These are phyloP conservation scores for Quercus ilex DNA, from an alignment of 306 rosid genomes.

Conservation along the genomic window DNA sequence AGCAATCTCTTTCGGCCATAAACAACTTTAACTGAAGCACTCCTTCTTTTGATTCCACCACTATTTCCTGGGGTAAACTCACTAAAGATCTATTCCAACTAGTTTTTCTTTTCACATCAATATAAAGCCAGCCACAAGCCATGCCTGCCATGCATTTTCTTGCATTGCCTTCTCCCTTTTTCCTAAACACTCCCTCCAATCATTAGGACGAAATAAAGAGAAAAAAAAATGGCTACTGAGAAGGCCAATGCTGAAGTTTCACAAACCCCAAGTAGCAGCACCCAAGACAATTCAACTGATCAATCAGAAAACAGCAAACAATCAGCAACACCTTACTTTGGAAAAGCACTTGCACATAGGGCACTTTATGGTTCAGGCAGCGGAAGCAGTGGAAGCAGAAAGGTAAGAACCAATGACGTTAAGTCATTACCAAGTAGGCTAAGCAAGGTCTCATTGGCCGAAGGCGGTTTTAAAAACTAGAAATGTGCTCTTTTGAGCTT, in stretches of 20 bases:
- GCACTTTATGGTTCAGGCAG: slow-evolving; percentile 34
- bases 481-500: neutral
- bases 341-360: slow-evolving; percentile 51
- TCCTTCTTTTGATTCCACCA: neutral
- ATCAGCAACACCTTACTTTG: slow-evolving; percentile 25
- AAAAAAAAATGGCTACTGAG: slow-evolving; percentile 32
- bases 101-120: slow-evolving; percentile 14
- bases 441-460: slow-evolving; percentile 55
- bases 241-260: slow-evolving; percentile 29
- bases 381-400: slow-evolving; percentile 30
- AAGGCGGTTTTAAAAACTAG: neutral
- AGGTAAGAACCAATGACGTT: slow-evolving; percentile 18
- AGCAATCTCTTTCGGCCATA: slow-evolving; percentile 12
- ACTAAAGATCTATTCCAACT: neutral
- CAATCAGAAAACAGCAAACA: slow-evolving; percentile 16
- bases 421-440: slow-evolving; percentile 57
- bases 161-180: neutral
- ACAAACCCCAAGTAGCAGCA: neutral
- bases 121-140: slow-evolving; percentile 12
- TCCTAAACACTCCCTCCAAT: slow-evolving; percentile 1
- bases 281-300: neutral
- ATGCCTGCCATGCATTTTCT: neutral
- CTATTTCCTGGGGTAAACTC: neutral
- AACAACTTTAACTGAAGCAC: slow-evolving; percentile 27
- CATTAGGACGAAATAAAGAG: neutral